Evolutionary conservation across 305 asterid genomes (phyloP), one percentile per base, ranked within the genome.

Genomic region (Rubia peregrina): DNA sequence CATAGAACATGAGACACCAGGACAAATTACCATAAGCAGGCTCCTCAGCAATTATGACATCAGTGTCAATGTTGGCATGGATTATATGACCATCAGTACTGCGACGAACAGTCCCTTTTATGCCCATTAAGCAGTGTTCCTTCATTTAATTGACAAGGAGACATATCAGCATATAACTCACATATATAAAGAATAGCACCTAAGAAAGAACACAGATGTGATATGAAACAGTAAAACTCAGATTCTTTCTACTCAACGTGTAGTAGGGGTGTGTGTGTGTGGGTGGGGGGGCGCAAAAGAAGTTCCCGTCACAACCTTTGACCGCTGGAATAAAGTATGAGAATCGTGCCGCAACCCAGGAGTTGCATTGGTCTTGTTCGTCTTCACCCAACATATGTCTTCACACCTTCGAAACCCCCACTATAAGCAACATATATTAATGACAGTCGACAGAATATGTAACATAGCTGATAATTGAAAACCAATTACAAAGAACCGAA

Each of bases 381-480:
- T 90, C 85, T 95, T 95, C 83, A 95, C 99, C 99, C 99, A 95
- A 83, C 98, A 95, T 83, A 95, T 91, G 81, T 95, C 99, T 85
- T 95, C 99, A 86, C 99, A 95, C 83, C 99, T 88, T 71, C 99
- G 95, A 80, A 95, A 95, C 78, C 99, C 99, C 99, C 99, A 95
- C 99, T 94, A 77, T 75, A 78, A 8, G 68, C 73, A 82, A 67
- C 26, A 65, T 53, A 69, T 48, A 46, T 51, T 51, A 51, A 71
- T 26, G 69, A 67, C n/a, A n/a, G n/a, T n/a, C n/a, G n/a, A n/a
- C 61, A 68, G 44, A 55, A 73, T 38, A 48, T 43, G 8, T 0
- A 0, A 71, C 42, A 55, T 30, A 41, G 53, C 19, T 8, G 19
- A 61, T 10, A 69, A 24, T 63, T 8, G 5, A 12, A 19, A 14